Conservation (phyloP, 164 flowering plant species). For the Echeveria elegans region DNA sequence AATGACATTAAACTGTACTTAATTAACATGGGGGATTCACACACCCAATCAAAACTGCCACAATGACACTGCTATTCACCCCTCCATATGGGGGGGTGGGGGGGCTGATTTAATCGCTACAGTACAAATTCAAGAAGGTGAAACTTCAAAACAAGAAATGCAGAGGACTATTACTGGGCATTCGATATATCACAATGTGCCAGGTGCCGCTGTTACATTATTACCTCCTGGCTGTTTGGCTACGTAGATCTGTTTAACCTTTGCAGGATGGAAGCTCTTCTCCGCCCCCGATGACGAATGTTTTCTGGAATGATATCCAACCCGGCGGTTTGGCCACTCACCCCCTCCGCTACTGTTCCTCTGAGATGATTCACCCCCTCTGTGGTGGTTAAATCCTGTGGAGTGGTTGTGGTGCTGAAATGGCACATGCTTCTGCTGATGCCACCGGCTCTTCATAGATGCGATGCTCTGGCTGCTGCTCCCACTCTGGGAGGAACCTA, state of each 20-base stretch:
- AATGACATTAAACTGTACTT: no score
- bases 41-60: neutral
- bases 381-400: slow-evolving; percentile 43
- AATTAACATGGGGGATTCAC: no score
- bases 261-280: slow-evolving; percentile 38
- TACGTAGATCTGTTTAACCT: slow-evolving; percentile 83
- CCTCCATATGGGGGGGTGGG: neutral
- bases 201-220: neutral
- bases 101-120: neutral
- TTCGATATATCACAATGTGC: no score
- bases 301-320: slow-evolving; percentile 55
- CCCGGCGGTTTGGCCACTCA: slow-evolving; percentile 52
- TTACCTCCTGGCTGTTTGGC: slow-evolving; percentile 48
- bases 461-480: slow-evolving; percentile 14
- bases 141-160: neutral
- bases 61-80: neutral
- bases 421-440: slow-evolving; percentile 39
- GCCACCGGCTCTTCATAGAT: slow-evolving; percentile 26
- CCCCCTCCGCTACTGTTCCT: slow-evolving; percentile 37
- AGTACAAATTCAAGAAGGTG: neutral
- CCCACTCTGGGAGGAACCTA: slow-evolving; percentile 19
- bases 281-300: slow-evolving; percentile 41
- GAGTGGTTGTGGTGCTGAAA: slow-evolving; percentile 35
- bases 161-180: neutral
- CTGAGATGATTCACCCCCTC: slow-evolving; percentile 42